Evolutionary conservation across 768 basidiomycete species (phyloP).

Genomic region (Hypsizygus marmoreus): DNA sequence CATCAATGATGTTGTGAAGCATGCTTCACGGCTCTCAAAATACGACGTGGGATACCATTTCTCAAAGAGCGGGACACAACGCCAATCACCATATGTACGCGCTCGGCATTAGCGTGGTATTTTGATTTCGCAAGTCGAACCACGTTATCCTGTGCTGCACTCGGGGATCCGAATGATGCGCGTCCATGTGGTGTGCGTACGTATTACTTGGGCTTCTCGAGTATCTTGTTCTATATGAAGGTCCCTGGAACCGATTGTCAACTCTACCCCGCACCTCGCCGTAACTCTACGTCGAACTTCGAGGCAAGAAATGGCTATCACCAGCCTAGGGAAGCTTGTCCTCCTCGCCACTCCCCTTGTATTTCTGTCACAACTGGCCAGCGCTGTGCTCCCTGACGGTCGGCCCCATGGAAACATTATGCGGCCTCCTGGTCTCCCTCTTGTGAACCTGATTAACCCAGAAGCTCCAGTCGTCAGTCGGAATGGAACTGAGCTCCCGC

Average conservation of each 20-base stretch:
- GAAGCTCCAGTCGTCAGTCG: slow-evolving; percentile 39
- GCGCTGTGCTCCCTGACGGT: slow-evolving; percentile 37
- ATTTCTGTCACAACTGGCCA: slow-evolving; percentile 20
- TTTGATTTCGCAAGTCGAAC: slow-evolving; percentile 10
- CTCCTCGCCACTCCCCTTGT: slow-evolving; percentile 21
- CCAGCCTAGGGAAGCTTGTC: slow-evolving; percentile 18
- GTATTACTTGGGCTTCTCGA: slow-evolving; percentile 1
- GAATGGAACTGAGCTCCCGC: slow-evolving; percentile 46
- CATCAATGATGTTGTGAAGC: too few species aligned
- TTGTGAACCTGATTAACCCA: slow-evolving; percentile 25
- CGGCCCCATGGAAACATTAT: slow-evolving; percentile 44
- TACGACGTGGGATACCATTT: too few species aligned
- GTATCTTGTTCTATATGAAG: slow-evolving; percentile 9
- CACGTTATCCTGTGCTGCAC: slow-evolving; percentile 4
- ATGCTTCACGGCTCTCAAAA: too few species aligned
- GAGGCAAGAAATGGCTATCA: slow-evolving; percentile 2
- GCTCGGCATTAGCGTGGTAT: slow-evolving; percentile 14
- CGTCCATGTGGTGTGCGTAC: slow-evolving; percentile 15
- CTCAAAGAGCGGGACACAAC: too few species aligned
- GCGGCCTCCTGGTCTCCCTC: slow-evolving; percentile 39
- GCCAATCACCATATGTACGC: slow-evolving; percentile 8
- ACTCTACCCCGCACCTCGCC: not conserved
- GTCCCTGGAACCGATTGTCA: not conserved
- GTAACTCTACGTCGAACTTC: slow-evolving; percentile 1
- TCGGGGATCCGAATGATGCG: slow-evolving; percentile 6